A percentile compares a stretch with the other conserved stretches of the same genome.
These are phyloP conservation scores for Perkinsus marinus DNA, from an alignment of 169 alveolate species.

Conservation along the genomic window DNA sequence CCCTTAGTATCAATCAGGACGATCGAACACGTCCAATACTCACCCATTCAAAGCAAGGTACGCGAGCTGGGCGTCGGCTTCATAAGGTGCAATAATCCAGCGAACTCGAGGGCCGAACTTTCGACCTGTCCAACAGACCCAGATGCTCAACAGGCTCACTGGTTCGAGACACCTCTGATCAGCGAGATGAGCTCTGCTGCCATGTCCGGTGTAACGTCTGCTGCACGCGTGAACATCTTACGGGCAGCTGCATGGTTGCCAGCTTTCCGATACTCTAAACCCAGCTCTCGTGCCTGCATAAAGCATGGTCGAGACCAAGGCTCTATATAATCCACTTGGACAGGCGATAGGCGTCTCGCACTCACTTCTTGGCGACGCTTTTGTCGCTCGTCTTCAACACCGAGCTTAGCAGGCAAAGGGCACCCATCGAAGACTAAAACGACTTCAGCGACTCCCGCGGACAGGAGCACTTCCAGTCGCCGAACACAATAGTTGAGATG, in stretches of 20 bases:
- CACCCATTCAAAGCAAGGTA: conserved; percentile 27
- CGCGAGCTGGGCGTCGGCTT: conserved; percentile 95
- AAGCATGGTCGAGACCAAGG: neutral
- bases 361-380: conserved; percentile 48
- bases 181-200: conserved; percentile 44
- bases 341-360: neutral
- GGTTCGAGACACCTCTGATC: conserved; percentile 35
- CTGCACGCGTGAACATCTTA: neutral
- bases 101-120: conserved; percentile 37
- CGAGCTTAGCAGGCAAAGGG: conserved; percentile 53
- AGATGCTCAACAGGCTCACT: neutral
- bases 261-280: conserved; percentile 52
- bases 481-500: neutral
- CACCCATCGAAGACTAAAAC: conserved; percentile 53
- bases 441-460: conserved; percentile 1
- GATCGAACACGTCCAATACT: too few species aligned
- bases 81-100: conserved; percentile 90
- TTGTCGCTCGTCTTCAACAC: conserved; percentile 37
- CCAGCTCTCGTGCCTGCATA: conserved; percentile 31
- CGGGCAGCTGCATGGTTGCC: neutral
- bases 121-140: neutral
- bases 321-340: neutral
- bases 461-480: neutral
- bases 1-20: too few species aligned
- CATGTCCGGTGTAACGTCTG: conserved; percentile 4